Percentiles rank a stretch among this genome's conserved stretches.
Evolutionary conservation across 345 rosid species (phyloP).

Genomic region (Lenwebbia sp.): DNA sequence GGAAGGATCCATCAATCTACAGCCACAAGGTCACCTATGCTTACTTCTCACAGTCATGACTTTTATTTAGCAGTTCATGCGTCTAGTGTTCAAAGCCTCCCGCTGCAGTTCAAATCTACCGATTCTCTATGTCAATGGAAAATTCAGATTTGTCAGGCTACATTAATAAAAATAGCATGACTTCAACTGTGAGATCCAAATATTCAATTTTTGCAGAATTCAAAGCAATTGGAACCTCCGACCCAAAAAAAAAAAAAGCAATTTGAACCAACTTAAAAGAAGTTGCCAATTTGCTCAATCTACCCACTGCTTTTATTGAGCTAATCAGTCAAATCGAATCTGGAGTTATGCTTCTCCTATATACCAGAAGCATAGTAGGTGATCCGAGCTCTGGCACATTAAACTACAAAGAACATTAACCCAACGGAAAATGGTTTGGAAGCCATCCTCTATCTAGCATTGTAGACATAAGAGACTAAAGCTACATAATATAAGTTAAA

Average conservation of each 20-base stretch:
- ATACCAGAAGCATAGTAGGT: not conserved
- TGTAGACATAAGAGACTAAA: not conserved
- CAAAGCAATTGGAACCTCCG: not conserved
- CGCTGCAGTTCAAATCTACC: not conserved
- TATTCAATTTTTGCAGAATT: not conserved
- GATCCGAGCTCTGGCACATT: not conserved
- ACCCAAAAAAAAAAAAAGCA: not conserved
- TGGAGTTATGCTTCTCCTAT: not conserved
- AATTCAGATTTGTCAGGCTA: not conserved
- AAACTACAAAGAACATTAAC: not conserved
- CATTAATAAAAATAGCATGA: not conserved
- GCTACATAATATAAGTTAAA: not conserved
- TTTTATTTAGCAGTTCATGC: not conserved
- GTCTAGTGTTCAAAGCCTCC: not conserved
- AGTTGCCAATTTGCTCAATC: not conserved
- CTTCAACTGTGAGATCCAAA: not conserved
- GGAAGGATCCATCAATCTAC: not conserved
- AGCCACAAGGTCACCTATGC: not conserved
- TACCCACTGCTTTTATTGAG: not conserved
- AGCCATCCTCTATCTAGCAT: not conserved
- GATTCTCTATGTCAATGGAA: not conserved
- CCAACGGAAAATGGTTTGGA: not conserved
- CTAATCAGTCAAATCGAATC: not conserved
- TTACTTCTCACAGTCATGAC: not conserved
- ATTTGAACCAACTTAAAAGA: not conserved